phyloP scores from a whole-genome alignment of 805 yeast genomes.

The Zygosaccharomyces bisporus region DNA sequence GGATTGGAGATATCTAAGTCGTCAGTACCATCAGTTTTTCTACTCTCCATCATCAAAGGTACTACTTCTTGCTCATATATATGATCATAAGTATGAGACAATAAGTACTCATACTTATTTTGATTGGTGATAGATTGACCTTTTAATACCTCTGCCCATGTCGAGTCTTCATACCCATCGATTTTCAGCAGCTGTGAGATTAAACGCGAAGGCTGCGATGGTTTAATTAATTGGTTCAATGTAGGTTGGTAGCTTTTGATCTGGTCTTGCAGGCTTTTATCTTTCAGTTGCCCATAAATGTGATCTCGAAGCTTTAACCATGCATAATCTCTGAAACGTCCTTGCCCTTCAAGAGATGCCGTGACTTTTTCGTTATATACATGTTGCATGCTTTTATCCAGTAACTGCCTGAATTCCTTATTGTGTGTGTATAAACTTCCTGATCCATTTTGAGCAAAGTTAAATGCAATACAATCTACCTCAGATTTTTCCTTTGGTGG shows the following conservation, averaged over 20 bases:
- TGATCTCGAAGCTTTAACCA: slow-evolving; percentile 21
- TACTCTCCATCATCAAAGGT: slow-evolving; percentile 20
- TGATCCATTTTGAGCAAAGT: slow-evolving; percentile 8
- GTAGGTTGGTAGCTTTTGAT: slow-evolving; percentile 9
- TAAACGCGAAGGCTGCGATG: slow-evolving; percentile 17
- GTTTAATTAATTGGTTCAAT: slow-evolving; percentile 17
- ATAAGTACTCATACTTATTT: slow-evolving; percentile 17
- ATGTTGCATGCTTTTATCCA: slow-evolving; percentile 17
- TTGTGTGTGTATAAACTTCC: slow-evolving; percentile 13
- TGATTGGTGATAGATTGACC: neutral
- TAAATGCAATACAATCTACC: slow-evolving; percentile 4
- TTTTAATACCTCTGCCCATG: slow-evolving; percentile 17
- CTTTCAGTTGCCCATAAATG: slow-evolving; percentile 18
- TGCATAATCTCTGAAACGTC: slow-evolving; percentile 8
- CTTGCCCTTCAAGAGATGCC: slow-evolving; percentile 10
- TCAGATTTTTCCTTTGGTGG: slow-evolving; percentile 16
- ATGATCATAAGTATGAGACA: slow-evolving; percentile 19
- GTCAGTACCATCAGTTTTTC: slow-evolving; percentile 13
- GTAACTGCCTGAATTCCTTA: slow-evolving; percentile 10
- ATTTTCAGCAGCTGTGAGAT: slow-evolving; percentile 18
- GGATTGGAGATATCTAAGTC: slow-evolving; percentile 53
- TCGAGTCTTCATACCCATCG: slow-evolving; percentile 8
- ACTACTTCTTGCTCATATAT: slow-evolving; percentile 27
- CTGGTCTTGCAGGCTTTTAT: slow-evolving; percentile 5
- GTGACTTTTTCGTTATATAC: slow-evolving; percentile 20